phyloP scores from a whole-genome alignment of 108 stramenopile genomes.

The Aurantiochytrium sp. region DNA sequence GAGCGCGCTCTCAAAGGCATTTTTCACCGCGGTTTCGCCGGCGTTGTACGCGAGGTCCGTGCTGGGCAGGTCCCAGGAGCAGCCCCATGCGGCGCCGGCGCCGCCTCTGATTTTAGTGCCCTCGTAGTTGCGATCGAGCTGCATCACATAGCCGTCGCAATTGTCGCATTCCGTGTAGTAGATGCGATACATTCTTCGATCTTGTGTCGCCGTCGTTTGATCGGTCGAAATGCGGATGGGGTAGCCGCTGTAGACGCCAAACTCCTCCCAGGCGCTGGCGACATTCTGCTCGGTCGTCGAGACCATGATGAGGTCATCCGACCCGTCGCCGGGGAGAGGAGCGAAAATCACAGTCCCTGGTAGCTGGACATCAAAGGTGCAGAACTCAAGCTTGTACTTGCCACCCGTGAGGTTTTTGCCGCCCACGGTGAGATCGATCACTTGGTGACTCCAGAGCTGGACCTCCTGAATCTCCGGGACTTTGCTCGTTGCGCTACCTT shows the following conservation, averaged over 20 bases:
- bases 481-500: neutral
- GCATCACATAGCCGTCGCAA: neutral
- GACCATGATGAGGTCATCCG: neutral
- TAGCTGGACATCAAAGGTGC: neutral
- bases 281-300: neutral
- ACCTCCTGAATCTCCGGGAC: neutral
- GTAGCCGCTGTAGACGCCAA: constrained; percentile 3
- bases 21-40: neutral
- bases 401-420: neutral
- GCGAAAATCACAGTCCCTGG: neutral
- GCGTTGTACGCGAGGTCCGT: neutral
- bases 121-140: neutral
- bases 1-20: neutral
- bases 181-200: neutral
- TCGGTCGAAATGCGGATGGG: neutral
- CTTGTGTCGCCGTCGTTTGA: neutral
- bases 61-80: neutral
- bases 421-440: neutral
- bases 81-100: constrained; percentile 2
- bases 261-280: neutral
- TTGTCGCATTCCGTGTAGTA: neutral
- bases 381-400: neutral
- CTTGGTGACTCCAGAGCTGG: neutral
- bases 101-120: neutral
- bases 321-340: neutral